Conservation (phyloP, 257 asterid genomes). For the Solanum stenotomum region DNA sequence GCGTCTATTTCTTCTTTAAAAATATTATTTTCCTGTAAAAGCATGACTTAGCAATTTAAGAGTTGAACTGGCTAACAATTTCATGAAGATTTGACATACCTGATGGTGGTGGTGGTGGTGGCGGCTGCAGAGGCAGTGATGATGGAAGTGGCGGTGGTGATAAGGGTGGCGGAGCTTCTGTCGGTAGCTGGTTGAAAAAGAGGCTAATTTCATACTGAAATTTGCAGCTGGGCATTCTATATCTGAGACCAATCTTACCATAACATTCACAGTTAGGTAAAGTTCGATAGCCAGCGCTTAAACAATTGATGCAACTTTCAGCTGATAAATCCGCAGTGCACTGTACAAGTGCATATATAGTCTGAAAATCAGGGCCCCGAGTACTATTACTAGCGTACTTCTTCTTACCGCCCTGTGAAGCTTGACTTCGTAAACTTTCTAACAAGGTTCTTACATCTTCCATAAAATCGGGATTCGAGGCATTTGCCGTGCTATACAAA, state of each 20-base stretch:
- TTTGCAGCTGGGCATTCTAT: neutral
- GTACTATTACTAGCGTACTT: neutral
- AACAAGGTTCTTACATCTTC: neutral
- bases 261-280: neutral
- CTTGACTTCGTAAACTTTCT: neutral
- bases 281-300: neutral
- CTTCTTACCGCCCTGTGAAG: neutral
- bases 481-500: too few species aligned
- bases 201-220: neutral
- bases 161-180: neutral
- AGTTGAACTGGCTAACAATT: neutral
- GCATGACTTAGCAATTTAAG: neutral
- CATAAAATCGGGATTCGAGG: neutral
- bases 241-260: neutral
- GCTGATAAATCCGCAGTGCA: neutral
- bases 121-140: too few species aligned
- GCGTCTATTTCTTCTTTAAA: neutral
- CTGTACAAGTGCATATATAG: neutral
- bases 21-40: neutral
- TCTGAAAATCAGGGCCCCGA: neutral
- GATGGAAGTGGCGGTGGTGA: neutral
- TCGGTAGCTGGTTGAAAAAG: neutral
- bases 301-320: neutral
- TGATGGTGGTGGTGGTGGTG: neutral
- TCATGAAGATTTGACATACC: neutral